A percentile compares a stretch with the other conserved stretches of the same genome.
These are phyloP conservation scores for Jatropha multifida DNA, from an alignment of 441 rosid species.

Conservation along the genomic window DNA sequence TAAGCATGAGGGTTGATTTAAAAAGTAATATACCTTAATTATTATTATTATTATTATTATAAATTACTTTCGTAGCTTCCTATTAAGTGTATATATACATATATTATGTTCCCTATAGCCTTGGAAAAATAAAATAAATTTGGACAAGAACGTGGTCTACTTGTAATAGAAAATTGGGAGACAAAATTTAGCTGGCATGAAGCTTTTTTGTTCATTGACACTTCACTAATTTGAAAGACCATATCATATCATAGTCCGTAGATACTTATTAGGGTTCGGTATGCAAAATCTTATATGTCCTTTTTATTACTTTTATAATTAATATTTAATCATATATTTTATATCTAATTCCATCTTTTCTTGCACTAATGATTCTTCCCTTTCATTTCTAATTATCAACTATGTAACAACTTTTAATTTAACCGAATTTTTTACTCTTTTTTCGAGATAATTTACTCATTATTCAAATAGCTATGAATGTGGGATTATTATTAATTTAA, in stretches of 20 bases:
- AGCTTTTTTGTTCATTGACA: conserved; percentile 6
- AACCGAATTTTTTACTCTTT: no score
- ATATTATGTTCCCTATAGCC: conserved; percentile 28
- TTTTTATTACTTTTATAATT: conserved; percentile 5
- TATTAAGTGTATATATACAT: conserved; percentile 3
- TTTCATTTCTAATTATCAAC: background rate
- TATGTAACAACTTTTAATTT: no score
- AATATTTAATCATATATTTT: background rate
- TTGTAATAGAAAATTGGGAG: conserved; percentile 20
- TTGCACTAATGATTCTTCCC: background rate
- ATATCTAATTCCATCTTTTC: conserved; percentile 1
- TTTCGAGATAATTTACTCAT: no score
- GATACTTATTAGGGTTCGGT: conserved; percentile 6
- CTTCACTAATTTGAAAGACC: background rate
- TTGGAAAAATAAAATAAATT: conserved; percentile 14
- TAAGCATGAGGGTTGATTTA: conserved; percentile 9
- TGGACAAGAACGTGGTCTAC: conserved; percentile 41
- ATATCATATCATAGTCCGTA: background rate
- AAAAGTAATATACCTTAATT: no score
- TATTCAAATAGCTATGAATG: no score
- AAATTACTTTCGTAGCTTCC: conserved; percentile 21
- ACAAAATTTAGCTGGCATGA: conserved; percentile 25
- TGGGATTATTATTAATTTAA: no score
- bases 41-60: no score
- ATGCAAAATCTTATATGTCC: conserved; percentile 6